phyloP scores from a whole-genome alignment of 1,139 yeast species.

The Geotrichum candidum region DNA sequence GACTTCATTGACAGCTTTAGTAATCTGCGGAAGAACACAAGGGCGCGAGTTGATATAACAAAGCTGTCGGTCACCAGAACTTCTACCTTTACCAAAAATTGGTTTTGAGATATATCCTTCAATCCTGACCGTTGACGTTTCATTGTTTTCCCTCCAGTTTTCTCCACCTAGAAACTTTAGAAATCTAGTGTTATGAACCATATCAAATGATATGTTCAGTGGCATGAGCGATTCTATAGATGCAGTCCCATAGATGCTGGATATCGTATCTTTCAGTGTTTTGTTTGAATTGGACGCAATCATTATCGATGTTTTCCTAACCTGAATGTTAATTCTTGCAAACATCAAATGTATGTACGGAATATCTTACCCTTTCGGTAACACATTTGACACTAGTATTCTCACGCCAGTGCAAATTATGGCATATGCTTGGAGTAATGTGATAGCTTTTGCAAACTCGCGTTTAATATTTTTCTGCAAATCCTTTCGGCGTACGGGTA shows the following conservation, averaged over 20 bases:
- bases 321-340: slow-evolving; percentile 10
- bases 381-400: slow-evolving; percentile 48
- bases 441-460: slow-evolving; percentile 64
- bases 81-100: slow-evolving; percentile 71
- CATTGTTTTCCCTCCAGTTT: neutral
- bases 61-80: slow-evolving; percentile 67
- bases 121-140: slow-evolving; percentile 34
- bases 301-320: slow-evolving; percentile 21
- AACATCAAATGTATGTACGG: slow-evolving; percentile 17
- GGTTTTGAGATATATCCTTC: slow-evolving; percentile 67
- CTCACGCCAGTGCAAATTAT: slow-evolving; percentile 53
- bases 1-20: slow-evolving; percentile 61
- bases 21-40: slow-evolving; percentile 49
- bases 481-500: slow-evolving; percentile 68
- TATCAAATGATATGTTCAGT: slow-evolving; percentile 5
- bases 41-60: slow-evolving; percentile 75
- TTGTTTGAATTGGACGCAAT: slow-evolving; percentile 45
- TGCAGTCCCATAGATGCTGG: slow-evolving; percentile 64
- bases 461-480: slow-evolving; percentile 59
- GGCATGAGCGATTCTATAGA: slow-evolving; percentile 52
- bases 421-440: slow-evolving; percentile 61
- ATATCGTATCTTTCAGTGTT: slow-evolving; percentile 48
- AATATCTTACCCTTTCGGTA: slow-evolving; percentile 10
- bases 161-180: slow-evolving; percentile 1
- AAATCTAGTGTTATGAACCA: slow-evolving; percentile 1